Evolutionary conservation across 179 eudicot genomes (phyloP).

Genomic region (Silene coronaria): DNA sequence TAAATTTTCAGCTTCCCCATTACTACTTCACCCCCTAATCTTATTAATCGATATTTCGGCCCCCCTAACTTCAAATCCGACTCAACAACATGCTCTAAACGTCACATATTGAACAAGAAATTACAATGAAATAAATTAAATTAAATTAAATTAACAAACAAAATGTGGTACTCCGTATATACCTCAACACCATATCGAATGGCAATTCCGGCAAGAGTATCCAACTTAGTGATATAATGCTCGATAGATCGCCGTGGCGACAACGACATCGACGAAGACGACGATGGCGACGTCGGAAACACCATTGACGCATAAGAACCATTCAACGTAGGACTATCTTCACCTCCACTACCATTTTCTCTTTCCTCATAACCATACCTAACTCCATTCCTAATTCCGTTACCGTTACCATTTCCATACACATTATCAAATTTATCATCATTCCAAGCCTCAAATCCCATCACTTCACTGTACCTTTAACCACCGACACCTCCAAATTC

Average conservation of each 20-base stretch:
- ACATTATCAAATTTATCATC: too few species aligned
- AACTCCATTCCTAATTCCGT: slow-evolving; percentile 17
- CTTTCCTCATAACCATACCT: slow-evolving; percentile 22
- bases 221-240: slow-evolving; percentile 59
- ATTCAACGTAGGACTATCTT: slow-evolving; percentile 13
- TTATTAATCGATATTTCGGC: background rate
- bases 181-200: slow-evolving; percentile 94
- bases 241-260: slow-evolving; percentile 39
- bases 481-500: background rate
- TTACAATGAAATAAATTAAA: background rate
- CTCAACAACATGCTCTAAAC: background rate
- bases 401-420: background rate
- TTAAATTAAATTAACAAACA: background rate
- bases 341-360: slow-evolving; percentile 20
- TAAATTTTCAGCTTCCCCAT: background rate
- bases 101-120: background rate
- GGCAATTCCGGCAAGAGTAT: slow-evolving; percentile 84
- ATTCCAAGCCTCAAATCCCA: slow-evolving; percentile 26
- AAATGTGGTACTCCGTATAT: slow-evolving; percentile 9
- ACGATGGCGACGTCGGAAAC: slow-evolving; percentile 24
- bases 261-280: slow-evolving; percentile 27
- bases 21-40: background rate
- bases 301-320: slow-evolving; percentile 15
- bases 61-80: background rate
- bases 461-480: background rate